Percentiles rank a stretch among this genome's conserved stretches.
Conservation (phyloP, 495 filamentous ascomycete genomes). For the Pseudotulostoma volvatum region DNA sequence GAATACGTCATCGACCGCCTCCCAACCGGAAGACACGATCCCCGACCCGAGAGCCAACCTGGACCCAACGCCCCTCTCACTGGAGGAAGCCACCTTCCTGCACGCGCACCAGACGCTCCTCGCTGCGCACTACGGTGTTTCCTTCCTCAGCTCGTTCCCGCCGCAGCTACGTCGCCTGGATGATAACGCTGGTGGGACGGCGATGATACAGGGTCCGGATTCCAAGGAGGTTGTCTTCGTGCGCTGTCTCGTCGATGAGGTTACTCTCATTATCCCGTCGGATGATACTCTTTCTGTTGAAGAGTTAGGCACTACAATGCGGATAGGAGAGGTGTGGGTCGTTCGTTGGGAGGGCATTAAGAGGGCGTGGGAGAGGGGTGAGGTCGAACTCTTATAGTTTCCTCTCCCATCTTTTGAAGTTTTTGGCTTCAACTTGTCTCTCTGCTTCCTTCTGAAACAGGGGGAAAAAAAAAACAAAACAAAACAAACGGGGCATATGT, state of each 20-base stretch:
- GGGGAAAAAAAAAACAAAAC: no score
- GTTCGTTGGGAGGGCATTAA: constrained; percentile 74
- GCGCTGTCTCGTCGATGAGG: constrained; percentile 44
- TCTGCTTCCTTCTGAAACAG: no score
- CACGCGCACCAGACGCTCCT: constrained; percentile 67
- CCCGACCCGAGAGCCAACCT: constrained; percentile 19
- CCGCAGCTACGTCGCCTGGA: constrained; percentile 59
- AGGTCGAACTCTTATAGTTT: constrained; percentile 65
- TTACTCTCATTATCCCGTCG: constrained; percentile 35
- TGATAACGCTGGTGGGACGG: constrained; percentile 75
- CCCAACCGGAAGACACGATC: constrained; percentile 21
- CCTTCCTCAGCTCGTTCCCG: constrained; percentile 73
- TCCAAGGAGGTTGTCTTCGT: constrained; percentile 69
- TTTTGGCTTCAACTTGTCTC: no score
- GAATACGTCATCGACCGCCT: constrained; percentile 37
- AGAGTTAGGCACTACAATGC: constrained; percentile 40
- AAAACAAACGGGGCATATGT: no score
- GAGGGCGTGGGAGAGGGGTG: constrained; percentile 49
- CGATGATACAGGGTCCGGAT: constrained; percentile 85
- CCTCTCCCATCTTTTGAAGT: neutral
- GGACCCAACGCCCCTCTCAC: constrained; percentile 36
- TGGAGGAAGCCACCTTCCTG: constrained; percentile 59
- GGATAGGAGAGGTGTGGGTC: constrained; percentile 73
- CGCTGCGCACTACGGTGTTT: constrained; percentile 61
- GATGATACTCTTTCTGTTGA: constrained; percentile 41